A percentile compares a stretch with the other conserved stretches of the same genome.
phyloP scores from a whole-genome alignment of 345 rosid species.

The Ricinus communis region DNA sequence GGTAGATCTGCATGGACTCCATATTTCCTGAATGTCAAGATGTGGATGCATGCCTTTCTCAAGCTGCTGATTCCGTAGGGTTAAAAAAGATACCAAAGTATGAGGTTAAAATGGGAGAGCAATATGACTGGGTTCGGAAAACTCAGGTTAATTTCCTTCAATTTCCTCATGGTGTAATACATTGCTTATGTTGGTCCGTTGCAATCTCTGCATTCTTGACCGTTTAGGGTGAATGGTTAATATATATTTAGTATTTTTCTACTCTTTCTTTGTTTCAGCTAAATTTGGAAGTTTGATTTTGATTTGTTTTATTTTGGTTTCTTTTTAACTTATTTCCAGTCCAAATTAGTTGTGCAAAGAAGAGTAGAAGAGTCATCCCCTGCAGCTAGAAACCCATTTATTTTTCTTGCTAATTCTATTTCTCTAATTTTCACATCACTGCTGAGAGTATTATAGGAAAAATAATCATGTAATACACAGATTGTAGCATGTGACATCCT shows the following conservation, averaged over 20 bases:
- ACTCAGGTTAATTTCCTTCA: constrained; percentile 50
- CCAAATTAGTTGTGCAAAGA: not conserved
- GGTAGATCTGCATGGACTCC: constrained; percentile 61
- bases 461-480: not conserved
- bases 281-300: not conserved
- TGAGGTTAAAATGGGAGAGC: constrained; percentile 62
- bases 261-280: constrained; percentile 2
- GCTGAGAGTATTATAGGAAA: not conserved
- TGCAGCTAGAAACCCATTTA: not conserved
- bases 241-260: not conserved
- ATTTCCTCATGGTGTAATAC: not conserved
- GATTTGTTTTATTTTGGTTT: not conserved
- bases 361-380: not conserved
- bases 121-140: constrained; percentile 66
- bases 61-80: constrained; percentile 71
- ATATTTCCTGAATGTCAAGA: constrained; percentile 59
- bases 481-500: not conserved
- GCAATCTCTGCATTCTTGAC: not conserved
- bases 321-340: not conserved
- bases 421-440: not conserved
- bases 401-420: not conserved
- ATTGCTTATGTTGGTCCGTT: not conserved
- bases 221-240: not conserved
- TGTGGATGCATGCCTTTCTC: constrained; percentile 55
- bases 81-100: constrained; percentile 59